phyloP scores from a whole-genome alignment of 345 rosid genomes.

The Syzygium aqueum region DNA sequence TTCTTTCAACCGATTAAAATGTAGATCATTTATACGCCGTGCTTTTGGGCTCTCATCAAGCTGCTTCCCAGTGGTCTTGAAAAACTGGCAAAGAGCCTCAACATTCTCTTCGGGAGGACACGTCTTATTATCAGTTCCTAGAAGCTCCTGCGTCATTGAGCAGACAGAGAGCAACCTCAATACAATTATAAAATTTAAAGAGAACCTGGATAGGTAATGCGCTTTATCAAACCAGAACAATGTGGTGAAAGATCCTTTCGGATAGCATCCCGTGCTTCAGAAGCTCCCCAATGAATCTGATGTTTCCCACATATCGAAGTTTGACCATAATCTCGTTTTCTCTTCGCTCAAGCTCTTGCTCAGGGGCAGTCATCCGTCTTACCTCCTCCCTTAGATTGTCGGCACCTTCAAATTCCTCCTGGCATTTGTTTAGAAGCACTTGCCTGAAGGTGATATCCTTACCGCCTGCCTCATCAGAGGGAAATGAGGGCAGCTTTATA shows the following conservation, averaged over 20 bases:
- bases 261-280: constrained; percentile 90
- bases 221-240: constrained; percentile 43
- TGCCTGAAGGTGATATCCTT: neutral
- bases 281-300: constrained; percentile 88
- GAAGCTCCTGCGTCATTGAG: constrained; percentile 49
- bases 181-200: neutral
- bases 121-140: constrained; percentile 43
- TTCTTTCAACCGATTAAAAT: constrained; percentile 52
- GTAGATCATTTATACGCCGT: constrained; percentile 47
- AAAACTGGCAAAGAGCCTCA: constrained; percentile 80
- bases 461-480: neutral
- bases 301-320: constrained; percentile 77
- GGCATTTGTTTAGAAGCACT: neutral
- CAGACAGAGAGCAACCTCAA: neutral
- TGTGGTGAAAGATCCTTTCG: constrained; percentile 72
- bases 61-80: constrained; percentile 77
- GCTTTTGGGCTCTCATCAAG: constrained; percentile 67
- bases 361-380: constrained; percentile 61
- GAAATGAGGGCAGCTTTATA: neutral
- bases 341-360: constrained; percentile 64
- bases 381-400: constrained; percentile 1
- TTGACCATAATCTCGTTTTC: constrained; percentile 70
- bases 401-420: constrained; percentile 5
- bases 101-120: constrained; percentile 87
- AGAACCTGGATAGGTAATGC: neutral